Percentiles rank a stretch among this genome's conserved stretches.
These are phyloP conservation scores for Rutstroemia sp. DNA, from an alignment of 2,329 filamentous ascomycete genomes.

Conservation along the genomic window DNA sequence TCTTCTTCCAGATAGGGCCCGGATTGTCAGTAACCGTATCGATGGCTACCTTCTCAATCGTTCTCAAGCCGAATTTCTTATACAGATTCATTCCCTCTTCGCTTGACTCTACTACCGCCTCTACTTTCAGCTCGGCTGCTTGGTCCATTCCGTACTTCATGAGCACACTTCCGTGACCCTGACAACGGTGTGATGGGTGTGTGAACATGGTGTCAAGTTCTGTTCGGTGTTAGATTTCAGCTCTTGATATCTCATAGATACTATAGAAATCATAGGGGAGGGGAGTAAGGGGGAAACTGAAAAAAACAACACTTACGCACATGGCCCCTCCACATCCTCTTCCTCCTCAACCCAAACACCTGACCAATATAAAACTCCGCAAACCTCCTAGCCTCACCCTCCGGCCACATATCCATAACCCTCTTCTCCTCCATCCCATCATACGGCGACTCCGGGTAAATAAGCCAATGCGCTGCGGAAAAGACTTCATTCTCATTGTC, in stretches of 20 bases:
- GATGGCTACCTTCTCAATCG: background rate
- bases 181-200: background rate
- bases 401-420: too few relatives aligned
- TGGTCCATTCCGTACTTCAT: background rate
- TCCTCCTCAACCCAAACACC: too few relatives aligned
- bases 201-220: background rate
- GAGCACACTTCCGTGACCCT: background rate
- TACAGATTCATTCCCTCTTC: background rate
- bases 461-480: background rate
- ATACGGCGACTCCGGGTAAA: background rate
- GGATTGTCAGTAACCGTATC: background rate
- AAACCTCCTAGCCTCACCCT: too few relatives aligned
- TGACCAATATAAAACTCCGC: too few relatives aligned
- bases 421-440: background rate
- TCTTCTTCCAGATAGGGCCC: background rate
- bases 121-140: background rate
- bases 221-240: background rate
- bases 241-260: too few relatives aligned
- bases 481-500: background rate
- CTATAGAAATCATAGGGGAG: too few relatives aligned
- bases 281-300: too few relatives aligned
- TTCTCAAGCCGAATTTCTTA: background rate
- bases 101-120: background rate
- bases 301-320: too few relatives aligned
- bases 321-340: too few relatives aligned